These are phyloP conservation scores for Mucor irregularis DNA, from an alignment of 371 early-diverging fungal species.

Conservation along the genomic window DNA sequence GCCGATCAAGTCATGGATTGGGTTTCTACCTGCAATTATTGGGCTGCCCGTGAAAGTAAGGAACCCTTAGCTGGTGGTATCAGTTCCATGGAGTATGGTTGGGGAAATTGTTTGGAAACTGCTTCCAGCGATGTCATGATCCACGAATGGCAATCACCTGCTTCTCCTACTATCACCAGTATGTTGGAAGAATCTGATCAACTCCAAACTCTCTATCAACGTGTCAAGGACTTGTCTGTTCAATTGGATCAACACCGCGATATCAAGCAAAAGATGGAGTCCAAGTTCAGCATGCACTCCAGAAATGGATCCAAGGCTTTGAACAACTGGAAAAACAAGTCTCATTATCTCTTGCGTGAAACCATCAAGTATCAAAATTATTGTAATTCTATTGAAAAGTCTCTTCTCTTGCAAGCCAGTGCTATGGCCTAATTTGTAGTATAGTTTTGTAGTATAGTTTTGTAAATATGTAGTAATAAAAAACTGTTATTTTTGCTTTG, in stretches of 20 bases:
- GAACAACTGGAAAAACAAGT: conserved; percentile 85
- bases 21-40: conserved; percentile 87
- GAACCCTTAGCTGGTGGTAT: conserved; percentile 86
- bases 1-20: conserved; percentile 73
- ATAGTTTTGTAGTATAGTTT: too few relatives aligned
- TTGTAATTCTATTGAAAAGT: conserved; percentile 73
- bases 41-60: conserved; percentile 89
- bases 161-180: conserved; percentile 35
- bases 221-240: conserved; percentile 29
- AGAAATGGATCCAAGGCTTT: conserved; percentile 63
- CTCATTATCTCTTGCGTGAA: conserved; percentile 80
- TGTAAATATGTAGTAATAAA: too few relatives aligned
- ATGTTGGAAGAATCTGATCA: conserved; percentile 35
- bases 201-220: conserved; percentile 26
- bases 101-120: conserved; percentile 63
- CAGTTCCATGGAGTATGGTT: conserved; percentile 89
- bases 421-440: neutral
- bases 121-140: neutral
- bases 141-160: conserved; percentile 42
- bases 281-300: conserved; percentile 49
- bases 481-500: too few relatives aligned
- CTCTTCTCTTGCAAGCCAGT: conserved; percentile 42
- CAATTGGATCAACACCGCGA: conserved; percentile 45
- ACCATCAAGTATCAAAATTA: conserved; percentile 89
- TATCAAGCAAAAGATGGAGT: conserved; percentile 43